Percentiles rank a stretch among this genome's conserved stretches.
Evolutionary conservation across 352 stramenopile genomes (phyloP).

Genomic region (Globisporangium abappressorium): DNA sequence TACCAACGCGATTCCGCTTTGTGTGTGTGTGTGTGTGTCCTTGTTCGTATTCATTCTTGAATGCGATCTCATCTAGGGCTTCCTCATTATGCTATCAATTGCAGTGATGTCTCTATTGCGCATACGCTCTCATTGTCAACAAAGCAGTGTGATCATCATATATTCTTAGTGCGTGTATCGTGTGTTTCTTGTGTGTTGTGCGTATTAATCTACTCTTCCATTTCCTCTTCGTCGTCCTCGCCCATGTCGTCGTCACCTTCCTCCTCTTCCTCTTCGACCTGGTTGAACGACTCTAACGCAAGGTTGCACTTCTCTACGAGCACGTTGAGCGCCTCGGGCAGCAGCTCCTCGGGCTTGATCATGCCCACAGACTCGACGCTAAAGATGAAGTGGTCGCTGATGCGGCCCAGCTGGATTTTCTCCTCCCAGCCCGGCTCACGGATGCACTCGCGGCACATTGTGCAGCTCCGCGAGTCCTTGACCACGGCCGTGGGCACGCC

Average conservation of each 20-base stretch:
- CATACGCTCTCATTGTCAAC: background rate
- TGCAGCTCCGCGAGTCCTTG: conserved; percentile 87
- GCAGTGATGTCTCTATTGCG: background rate
- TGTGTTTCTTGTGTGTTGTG: conserved; percentile 12
- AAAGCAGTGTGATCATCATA: conserved; percentile 4
- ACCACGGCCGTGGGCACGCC: conserved; percentile 75
- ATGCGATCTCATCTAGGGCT: too few relatives aligned
- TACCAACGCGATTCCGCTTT: too few relatives aligned
- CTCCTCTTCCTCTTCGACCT: conserved; percentile 44
- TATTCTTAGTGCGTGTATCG: conserved; percentile 13
- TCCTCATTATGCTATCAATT: background rate
- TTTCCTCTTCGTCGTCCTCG: conserved; percentile 54
- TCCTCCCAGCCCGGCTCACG: conserved; percentile 82
- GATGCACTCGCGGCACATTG: conserved; percentile 97
- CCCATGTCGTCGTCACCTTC: conserved; percentile 46
- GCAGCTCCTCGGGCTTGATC: conserved; percentile 81
- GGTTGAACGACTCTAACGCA: conserved; percentile 77
- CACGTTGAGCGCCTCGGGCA: conserved; percentile 77
- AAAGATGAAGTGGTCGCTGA: conserved; percentile 97
- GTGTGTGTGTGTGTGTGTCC: too few relatives aligned
- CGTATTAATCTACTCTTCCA: conserved; percentile 19
- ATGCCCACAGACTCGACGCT: conserved; percentile 84
- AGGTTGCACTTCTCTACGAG: conserved; percentile 82
- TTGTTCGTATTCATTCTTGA: too few relatives aligned
- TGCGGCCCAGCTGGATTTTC: conserved; percentile 88